Evolutionary conservation across 352 stramenopile genomes (phyloP).

Genomic region (Globisporangium cylindrosporum): DNA sequence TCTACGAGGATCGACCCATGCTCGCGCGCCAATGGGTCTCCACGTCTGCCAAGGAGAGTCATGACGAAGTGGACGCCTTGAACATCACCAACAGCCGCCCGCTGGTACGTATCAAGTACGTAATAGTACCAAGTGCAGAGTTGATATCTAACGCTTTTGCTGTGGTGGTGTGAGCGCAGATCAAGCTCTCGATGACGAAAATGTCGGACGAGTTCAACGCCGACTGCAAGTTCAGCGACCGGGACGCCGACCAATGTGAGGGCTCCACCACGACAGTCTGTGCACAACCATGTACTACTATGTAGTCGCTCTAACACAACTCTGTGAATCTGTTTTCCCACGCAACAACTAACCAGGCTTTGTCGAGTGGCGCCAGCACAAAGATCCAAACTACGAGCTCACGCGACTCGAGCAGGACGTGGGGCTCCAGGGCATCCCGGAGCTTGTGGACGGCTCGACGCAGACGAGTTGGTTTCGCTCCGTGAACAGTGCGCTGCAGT

Average conservation of each 20-base stretch:
- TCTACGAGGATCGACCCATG: constrained; percentile 77
- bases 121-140: no score
- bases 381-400: constrained; percentile 82
- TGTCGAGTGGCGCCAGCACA: constrained; percentile 84
- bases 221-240: constrained; percentile 85
- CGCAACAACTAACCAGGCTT: constrained; percentile 36
- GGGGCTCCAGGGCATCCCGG: constrained; percentile 64
- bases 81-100: constrained; percentile 47
- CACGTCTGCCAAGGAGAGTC: constrained; percentile 41
- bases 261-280: background rate
- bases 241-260: constrained; percentile 72
- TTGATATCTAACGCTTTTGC: background rate
- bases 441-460: constrained; percentile 64
- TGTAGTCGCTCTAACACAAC: background rate
- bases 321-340: background rate
- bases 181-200: constrained; percentile 75
- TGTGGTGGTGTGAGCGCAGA: constrained; percentile 26
- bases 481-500: constrained; percentile 80
- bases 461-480: constrained; percentile 85
- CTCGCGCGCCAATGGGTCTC: constrained; percentile 60
- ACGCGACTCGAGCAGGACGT: constrained; percentile 75
- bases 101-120: constrained; percentile 22
- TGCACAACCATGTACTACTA: background rate
- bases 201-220: constrained; percentile 82
- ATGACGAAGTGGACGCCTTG: constrained; percentile 66